Evolutionary conservation across 768 basidiomycete genomes (phyloP), one percentile per base, ranked within the genome.

Genomic region (Sarcomyxa edulis): DNA sequence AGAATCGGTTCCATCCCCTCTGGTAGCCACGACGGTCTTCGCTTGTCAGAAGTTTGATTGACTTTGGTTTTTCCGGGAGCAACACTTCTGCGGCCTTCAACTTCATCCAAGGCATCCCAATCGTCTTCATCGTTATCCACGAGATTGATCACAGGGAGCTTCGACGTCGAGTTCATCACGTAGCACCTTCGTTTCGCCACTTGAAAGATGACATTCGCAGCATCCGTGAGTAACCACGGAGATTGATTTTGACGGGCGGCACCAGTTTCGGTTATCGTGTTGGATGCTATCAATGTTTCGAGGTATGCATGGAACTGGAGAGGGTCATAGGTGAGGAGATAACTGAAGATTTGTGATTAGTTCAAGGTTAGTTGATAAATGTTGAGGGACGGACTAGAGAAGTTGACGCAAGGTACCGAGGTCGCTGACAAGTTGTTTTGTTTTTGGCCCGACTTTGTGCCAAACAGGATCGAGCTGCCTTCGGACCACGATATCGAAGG

Each of bases 381-480:
- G 12, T 20, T n/a, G 23, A 3, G 19, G 22, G 12, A 60, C 84
- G 44, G 50, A 92, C 88, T 71, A 71, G 29, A 97, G 76, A 4
- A 98, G 73, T 31, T 83, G 79, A 1, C 96, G 74, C 1, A 99
- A 71, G 2, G 82, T 84, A 0, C 85, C 81, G 12, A 99, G 75
- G 55, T 98, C 95, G 35, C 71, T 76, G 7, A 97, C 91, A 8
- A 98, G 76, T 44, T 93, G 89, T 49, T 89, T 92, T 4, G 94
- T 98, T 44, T 78, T 84, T 1, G 89, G 81, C 0, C 92, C 92
- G 19, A 95, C 94, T 61, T 92, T 90, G 59, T 98, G 93, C 95
- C 96, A 98, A 6, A 96, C 84, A 0, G 92, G 74, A 57, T 96
- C 91, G 6, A 98, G 75, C 51, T 94, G 91, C 22, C 78, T 76